Evolutionary conservation across 2,329 filamentous ascomycete genomes (phyloP).

Genomic region (Lachnellula arida): DNA sequence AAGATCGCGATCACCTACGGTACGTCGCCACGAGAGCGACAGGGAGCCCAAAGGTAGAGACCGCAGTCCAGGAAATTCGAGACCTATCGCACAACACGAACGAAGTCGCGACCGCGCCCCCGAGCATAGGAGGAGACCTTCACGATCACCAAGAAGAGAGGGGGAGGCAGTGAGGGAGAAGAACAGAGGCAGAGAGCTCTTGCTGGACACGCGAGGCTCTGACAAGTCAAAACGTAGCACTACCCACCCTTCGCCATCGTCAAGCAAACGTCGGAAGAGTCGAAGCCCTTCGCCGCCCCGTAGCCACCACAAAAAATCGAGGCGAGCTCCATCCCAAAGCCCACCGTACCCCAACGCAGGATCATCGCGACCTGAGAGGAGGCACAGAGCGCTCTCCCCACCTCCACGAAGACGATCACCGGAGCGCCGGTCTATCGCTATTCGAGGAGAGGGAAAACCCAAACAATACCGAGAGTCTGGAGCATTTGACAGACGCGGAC

Average conservation of each 20-base stretch:
- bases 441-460: slow-evolving; percentile 18
- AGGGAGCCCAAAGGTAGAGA: slow-evolving; percentile 29
- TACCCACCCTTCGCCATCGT: slow-evolving; percentile 29
- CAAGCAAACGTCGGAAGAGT: slow-evolving; percentile 31
- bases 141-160: slow-evolving; percentile 28
- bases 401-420: slow-evolving; percentile 26
- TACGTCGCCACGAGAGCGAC: slow-evolving; percentile 33
- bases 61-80: slow-evolving; percentile 28
- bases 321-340: slow-evolving; percentile 28
- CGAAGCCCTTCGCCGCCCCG: slow-evolving; percentile 31
- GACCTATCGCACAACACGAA: slow-evolving; percentile 25
- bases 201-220: slow-evolving; percentile 33
- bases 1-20: slow-evolving; percentile 34
- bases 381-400: slow-evolving; percentile 25
- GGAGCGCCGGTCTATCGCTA: slow-evolving; percentile 20
- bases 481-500: slow-evolving; percentile 24
- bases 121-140: slow-evolving; percentile 26
- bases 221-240: slow-evolving; percentile 29
- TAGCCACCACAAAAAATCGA: slow-evolving; percentile 32
- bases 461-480: slow-evolving; percentile 26
- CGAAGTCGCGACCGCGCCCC: slow-evolving; percentile 26
- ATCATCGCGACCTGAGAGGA: slow-evolving; percentile 24
- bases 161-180: slow-evolving; percentile 31
- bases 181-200: slow-evolving; percentile 31
- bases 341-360: slow-evolving; percentile 24